Percentiles rank a stretch among this genome's conserved stretches.
Conservation (phyloP, 352 stramenopile species). For the Pythium pyrilobum region DNA sequence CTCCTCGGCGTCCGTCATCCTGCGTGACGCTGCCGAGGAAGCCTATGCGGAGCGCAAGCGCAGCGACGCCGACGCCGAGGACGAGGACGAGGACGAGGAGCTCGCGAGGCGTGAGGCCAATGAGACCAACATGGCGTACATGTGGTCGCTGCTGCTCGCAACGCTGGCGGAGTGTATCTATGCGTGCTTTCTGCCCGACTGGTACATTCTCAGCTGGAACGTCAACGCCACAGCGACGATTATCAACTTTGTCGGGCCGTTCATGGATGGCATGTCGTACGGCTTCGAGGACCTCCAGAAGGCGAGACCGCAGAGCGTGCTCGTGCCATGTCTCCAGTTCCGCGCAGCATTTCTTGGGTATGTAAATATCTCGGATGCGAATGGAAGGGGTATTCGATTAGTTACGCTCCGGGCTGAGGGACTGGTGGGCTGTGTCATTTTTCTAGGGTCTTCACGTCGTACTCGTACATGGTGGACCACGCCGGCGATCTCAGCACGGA, state of each 20-base stretch:
- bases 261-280: conserved; percentile 69
- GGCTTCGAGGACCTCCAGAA: conserved; percentile 39
- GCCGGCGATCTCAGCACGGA: conserved; percentile 58
- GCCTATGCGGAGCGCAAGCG: conserved; percentile 1
- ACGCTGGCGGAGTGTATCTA: conserved; percentile 71
- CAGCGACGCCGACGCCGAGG: not conserved
- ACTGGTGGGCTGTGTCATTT: no score
- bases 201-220: conserved; percentile 29
- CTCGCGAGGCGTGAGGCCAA: conserved; percentile 24
- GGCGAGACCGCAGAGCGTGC: conserved; percentile 21
- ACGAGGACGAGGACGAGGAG: conserved; percentile 8
- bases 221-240: conserved; percentile 62
- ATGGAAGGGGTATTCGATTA: no score
- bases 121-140: conserved; percentile 45
- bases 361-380: no score
- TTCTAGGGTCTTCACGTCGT: conserved; percentile 83
- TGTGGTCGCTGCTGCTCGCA: conserved; percentile 69
- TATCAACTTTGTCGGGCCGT: conserved; percentile 71
- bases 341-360: conserved; percentile 75
- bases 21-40: not conserved
- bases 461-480: conserved; percentile 85
- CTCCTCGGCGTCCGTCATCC: not conserved
- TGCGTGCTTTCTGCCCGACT: conserved; percentile 67
- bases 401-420: no score
- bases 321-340: conserved; percentile 56